These are phyloP conservation scores for Cordyceps fumosorosea DNA, from an alignment of 2,329 filamentous ascomycete genomes.

Conservation along the genomic window DNA sequence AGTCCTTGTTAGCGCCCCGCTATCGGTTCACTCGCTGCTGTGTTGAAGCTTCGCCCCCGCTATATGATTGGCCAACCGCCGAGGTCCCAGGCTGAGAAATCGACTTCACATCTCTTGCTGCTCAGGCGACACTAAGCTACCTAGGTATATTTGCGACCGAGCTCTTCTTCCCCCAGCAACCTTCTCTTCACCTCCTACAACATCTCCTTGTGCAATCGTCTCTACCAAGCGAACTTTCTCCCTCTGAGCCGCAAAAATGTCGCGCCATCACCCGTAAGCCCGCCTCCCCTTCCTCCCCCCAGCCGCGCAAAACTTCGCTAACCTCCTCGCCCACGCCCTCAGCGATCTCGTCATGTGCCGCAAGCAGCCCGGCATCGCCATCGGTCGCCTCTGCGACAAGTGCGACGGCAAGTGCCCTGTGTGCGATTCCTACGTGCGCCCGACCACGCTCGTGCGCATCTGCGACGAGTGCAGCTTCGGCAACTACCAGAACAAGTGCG, in stretches of 20 bases:
- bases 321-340: slow-evolving; percentile 10
- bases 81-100: slow-evolving; percentile 36
- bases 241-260: slow-evolving; percentile 52
- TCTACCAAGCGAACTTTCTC: neutral
- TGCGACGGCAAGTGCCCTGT: slow-evolving; percentile 99
- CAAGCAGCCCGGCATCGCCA: slow-evolving; percentile 94
- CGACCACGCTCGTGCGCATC: slow-evolving; percentile 93
- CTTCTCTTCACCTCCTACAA: neutral
- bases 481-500: slow-evolving; percentile 99
- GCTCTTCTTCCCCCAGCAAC: slow-evolving; percentile 6
- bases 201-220: neutral
- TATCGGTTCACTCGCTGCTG: neutral
- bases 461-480: slow-evolving; percentile 99
- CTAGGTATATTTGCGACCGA: slow-evolving; percentile 12
- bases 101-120: slow-evolving; percentile 16
- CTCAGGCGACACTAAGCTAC: neutral
- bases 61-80: slow-evolving; percentile 18
- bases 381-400: slow-evolving; percentile 98
- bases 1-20: neutral
- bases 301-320: neutral
- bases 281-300: neutral
- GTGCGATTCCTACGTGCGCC: slow-evolving; percentile 97
- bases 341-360: slow-evolving; percentile 99
- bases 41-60: neutral
- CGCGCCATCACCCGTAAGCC: slow-evolving; percentile 82